phyloP scores from a whole-genome alignment of 352 stramenopile genomes.

The Phytophthora europaea region DNA sequence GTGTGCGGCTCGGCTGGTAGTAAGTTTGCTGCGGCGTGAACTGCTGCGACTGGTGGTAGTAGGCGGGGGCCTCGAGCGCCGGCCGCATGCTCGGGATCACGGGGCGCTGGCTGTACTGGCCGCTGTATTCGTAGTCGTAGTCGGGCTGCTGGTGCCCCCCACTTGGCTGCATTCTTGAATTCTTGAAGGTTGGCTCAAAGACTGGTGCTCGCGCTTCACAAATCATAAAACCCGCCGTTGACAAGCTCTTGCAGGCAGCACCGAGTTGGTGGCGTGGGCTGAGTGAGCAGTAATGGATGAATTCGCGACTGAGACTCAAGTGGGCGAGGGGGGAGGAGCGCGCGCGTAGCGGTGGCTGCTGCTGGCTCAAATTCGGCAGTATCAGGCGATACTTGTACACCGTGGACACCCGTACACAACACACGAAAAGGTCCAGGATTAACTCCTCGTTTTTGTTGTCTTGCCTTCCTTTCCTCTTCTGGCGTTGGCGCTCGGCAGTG shows the following conservation, averaged over 20 bases:
- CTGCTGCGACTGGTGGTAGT: constrained; percentile 40
- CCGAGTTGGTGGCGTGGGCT: not conserved
- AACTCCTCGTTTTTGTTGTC: constrained; percentile 45
- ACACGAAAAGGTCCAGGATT: constrained; percentile 38
- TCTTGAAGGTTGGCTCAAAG: constrained; percentile 50
- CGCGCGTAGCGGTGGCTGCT: constrained; percentile 15
- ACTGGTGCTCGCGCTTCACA: constrained; percentile 39
- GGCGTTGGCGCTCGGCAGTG: constrained; percentile 40
- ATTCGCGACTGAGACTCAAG: constrained; percentile 52
- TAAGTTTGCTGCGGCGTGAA: constrained; percentile 41
- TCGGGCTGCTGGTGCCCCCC: constrained; percentile 34
- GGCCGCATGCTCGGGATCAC: constrained; percentile 30
- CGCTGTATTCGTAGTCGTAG: constrained; percentile 37
- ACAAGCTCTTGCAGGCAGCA: not conserved
- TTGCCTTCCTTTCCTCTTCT: constrained; percentile 49
- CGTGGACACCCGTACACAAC: constrained; percentile 10
- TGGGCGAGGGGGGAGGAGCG: constrained; percentile 18
- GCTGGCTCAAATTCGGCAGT: constrained; percentile 42
- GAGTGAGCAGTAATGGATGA: constrained; percentile 44
- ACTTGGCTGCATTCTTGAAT: constrained; percentile 49
- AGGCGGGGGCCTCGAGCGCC: constrained; percentile 33
- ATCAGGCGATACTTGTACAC: constrained; percentile 35
- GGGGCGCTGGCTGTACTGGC: constrained; percentile 37
- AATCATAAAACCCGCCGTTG: constrained; percentile 34
- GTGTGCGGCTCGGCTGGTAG: constrained; percentile 41